Evolutionary conservation across 768 basidiomycete genomes (phyloP).

Genomic region (Tulasnella sp.): DNA sequence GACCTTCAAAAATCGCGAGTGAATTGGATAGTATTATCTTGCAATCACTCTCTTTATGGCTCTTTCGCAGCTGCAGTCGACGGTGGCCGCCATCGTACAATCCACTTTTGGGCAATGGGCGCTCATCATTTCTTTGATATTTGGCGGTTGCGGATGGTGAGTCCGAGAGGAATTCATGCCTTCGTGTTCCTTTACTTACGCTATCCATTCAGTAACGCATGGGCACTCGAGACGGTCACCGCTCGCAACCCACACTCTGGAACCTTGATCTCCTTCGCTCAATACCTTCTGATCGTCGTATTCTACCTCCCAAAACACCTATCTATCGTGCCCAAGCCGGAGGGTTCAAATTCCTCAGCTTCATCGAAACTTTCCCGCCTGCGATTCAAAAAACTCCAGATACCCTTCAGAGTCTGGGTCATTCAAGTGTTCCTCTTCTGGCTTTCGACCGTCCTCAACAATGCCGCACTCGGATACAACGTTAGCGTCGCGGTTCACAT

Average conservation of each 20-base stretch:
- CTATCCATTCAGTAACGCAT: constrained; percentile 49
- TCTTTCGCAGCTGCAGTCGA: no score
- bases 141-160: constrained; percentile 84
- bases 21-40: no score
- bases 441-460: constrained; percentile 71
- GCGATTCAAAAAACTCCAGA: constrained; percentile 47
- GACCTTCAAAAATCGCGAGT: no score
- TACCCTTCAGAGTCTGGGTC: constrained; percentile 64
- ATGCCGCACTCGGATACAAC: constrained; percentile 75
- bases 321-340: constrained; percentile 23
- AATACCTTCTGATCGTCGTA: constrained; percentile 69
- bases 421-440: constrained; percentile 78
- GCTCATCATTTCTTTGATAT: constrained; percentile 59
- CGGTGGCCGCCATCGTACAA: no score
- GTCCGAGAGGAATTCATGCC: no score
- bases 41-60: no score
- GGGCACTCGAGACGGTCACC: constrained; percentile 66
- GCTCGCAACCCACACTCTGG: constrained; percentile 57
- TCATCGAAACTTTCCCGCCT: constrained; percentile 5
- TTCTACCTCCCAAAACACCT: constrained; percentile 56
- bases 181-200: constrained; percentile 19
- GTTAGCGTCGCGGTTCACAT: constrained; percentile 92
- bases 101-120: constrained; percentile 38
- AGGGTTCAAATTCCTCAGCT: neutral
- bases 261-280: constrained; percentile 76